Base-by-base conservation (phyloP, 2,329 filamentous ascomycete species). In the Colletotrichum trifolii region DNA sequence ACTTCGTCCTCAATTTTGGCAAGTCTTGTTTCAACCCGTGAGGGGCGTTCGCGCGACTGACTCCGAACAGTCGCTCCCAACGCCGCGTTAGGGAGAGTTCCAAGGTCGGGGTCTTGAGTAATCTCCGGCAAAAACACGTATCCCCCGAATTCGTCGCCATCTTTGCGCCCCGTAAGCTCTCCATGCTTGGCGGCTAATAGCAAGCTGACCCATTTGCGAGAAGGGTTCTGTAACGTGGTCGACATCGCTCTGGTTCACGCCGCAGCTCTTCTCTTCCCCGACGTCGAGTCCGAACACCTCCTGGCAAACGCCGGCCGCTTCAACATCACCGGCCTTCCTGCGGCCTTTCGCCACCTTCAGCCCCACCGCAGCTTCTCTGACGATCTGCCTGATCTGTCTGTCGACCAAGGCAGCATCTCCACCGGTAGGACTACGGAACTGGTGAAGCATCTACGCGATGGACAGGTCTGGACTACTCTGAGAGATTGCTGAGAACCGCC, bases 1-100 rank as follows among this genome's bases (percentile, higher is more conserved):
- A 67, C 0, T 71, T 81, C 9, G 68, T 71, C 0, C 68, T 75
- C 4, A 78, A 77, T 61, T 58, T 17, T 11, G 35, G 60, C 46
- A 42, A 39, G 53, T 45, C 17, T 7, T 9, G 17, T 2, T 25
- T 1, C 43, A n/a, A 25, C 35, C 25, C 2, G 3, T 13, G 12
- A 8, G 2, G 35, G 11, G 10, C 8, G 4, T 42, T 12, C 3
- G 33, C 2, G 13, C 7, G 6, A 25, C 15, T 42, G 33, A 34
- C 12, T 4, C 15, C 1, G 17, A 5, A 17, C 48, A 66, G 71
- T 78, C 0, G 53, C 76, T 2, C 73, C 75, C 1, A 71, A 71
- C 48, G 64, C 67, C n/a, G 75, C 72, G 53, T 68, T 73, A 7
- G 74, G 75, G 0, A 57, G 35, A 2, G 55, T 69, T 0, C 17